phyloP scores from a whole-genome alignment of 768 basidiomycete species.

The Phanerodontia chrysosporium region DNA sequence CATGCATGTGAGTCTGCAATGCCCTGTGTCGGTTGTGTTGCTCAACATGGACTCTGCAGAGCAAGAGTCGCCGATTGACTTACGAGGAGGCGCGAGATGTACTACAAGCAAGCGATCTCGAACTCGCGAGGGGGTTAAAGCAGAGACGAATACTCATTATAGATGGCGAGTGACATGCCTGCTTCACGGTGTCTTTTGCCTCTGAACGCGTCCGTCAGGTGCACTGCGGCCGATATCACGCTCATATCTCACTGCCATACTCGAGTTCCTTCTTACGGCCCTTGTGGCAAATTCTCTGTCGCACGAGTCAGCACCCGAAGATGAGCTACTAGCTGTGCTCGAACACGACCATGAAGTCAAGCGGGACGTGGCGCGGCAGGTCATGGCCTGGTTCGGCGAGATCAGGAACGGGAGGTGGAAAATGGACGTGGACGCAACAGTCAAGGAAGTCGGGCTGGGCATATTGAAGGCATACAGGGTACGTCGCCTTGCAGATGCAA shows the following conservation, averaged over 20 bases:
- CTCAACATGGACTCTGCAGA: constrained; percentile 20
- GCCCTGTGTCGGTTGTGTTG: background rate
- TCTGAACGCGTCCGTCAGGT: constrained; percentile 35
- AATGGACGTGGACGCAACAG: constrained; percentile 56
- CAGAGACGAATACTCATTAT: constrained; percentile 71
- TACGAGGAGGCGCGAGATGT: constrained; percentile 58
- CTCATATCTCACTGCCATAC: constrained; percentile 59
- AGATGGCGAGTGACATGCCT: constrained; percentile 42
- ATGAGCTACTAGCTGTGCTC: constrained; percentile 55
- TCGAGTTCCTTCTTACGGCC: constrained; percentile 72
- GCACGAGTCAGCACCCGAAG: constrained; percentile 48
- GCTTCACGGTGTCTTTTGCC: background rate
- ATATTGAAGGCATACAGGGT: constrained; percentile 64
- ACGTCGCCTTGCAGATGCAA: background rate
- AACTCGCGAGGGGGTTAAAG: constrained; percentile 60
- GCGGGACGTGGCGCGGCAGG: constrained; percentile 54
- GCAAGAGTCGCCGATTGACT: constrained; percentile 37
- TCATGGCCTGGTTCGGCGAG: constrained; percentile 82
- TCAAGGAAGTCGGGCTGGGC: constrained; percentile 75
- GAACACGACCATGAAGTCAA: constrained; percentile 72
- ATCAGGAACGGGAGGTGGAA: constrained; percentile 49
- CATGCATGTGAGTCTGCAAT: constrained; percentile 8
- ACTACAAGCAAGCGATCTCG: constrained; percentile 80
- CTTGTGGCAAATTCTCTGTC: constrained; percentile 61
- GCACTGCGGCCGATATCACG: constrained; percentile 70